Evolutionary conservation across 345 rosid genomes (phyloP).

Genomic region (Psidium guajava): DNA sequence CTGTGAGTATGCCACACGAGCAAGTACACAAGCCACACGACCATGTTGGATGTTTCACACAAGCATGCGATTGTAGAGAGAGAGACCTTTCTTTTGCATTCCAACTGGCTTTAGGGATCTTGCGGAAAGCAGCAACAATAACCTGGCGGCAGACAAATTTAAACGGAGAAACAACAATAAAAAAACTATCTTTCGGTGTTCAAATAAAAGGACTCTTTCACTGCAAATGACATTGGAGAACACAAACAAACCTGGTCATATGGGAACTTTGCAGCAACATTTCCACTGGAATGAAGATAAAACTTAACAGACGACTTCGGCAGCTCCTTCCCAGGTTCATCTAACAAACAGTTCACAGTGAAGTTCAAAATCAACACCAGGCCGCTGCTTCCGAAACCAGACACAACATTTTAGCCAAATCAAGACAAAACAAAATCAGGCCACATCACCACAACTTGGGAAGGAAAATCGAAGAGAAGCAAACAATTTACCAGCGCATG

Average conservation of each 20-base stretch:
- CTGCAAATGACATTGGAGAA: not conserved
- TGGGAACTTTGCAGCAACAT: conserved; percentile 61
- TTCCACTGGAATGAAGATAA: conserved; percentile 56
- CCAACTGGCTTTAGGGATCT: conserved; percentile 82
- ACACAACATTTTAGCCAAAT: not conserved
- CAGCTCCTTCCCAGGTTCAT: conserved; percentile 24
- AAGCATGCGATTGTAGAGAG: not conserved
- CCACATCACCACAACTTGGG: not conserved
- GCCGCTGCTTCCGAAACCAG: not conserved
- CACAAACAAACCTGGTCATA: conserved; percentile 45
- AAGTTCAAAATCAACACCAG: not conserved
- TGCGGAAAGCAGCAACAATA: conserved; percentile 55
- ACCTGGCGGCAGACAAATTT: conserved; percentile 21
- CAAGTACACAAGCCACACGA: not conserved
- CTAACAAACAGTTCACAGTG: conserved; percentile 1
- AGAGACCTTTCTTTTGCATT: conserved; percentile 83
- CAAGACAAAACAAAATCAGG: not conserved
- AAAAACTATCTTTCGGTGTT: not conserved
- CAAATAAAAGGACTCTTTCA: not conserved
- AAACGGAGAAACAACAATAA: not conserved
- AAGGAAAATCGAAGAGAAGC: not conserved
- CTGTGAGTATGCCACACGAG: not conserved
- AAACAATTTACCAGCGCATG: not conserved
- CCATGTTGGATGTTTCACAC: not conserved
- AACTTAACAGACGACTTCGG: conserved; percentile 51